Base-by-base conservation (phyloP, 2,329 filamentous ascomycete species). In the Tolypocladium ovalisporum region DNA sequence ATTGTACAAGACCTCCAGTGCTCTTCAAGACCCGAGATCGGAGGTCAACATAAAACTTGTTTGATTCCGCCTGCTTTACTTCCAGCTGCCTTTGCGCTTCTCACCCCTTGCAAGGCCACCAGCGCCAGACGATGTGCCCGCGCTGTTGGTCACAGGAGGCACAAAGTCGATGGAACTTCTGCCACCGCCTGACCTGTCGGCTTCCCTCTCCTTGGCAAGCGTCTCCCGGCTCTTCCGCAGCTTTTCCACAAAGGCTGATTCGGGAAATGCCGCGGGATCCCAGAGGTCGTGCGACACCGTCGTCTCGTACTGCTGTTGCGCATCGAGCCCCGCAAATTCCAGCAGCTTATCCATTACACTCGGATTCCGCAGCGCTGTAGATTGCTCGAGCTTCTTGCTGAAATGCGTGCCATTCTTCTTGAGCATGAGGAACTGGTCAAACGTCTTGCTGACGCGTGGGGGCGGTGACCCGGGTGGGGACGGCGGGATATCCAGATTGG, bases 351-450 rank as follows among this genome's bases (percentile, higher is more conserved):
- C 83, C 70, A 84, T 81, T 56, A 92, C 74, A 47, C 80, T 82
- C 2, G 89, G 89, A 66, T 93, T 93, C 55, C 82, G 81, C 58
- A 92, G 74, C 9, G 87, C 83, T 0, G 81, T 73, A 0, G 86
- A 88, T 58, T 79, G 78, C 39, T 87, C 82, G 10, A 94, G 75
- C 60, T 87, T 85, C 64, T 84, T 77, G 69, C 94, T 92, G 77
- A 93, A 93, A 71, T 94, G 89, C 19, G 85, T 78, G 5, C 86
- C 86, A 61, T 86, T 83, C 66, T 83, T 84, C 73, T 94, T 94
- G n/a, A 93, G 78, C 52, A 83, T 78, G 0, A 93, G 79, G 62
- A 94, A 93, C 59, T 84, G 83, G 61, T 83, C 79, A 63, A 93
- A 87, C 64, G 90, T 91, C 62, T 81, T 79, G 54, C 80, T 85